Base-by-base conservation (phyloP, 495 filamentous ascomycete genomes). In the Trichocladium antarcticum region DNA sequence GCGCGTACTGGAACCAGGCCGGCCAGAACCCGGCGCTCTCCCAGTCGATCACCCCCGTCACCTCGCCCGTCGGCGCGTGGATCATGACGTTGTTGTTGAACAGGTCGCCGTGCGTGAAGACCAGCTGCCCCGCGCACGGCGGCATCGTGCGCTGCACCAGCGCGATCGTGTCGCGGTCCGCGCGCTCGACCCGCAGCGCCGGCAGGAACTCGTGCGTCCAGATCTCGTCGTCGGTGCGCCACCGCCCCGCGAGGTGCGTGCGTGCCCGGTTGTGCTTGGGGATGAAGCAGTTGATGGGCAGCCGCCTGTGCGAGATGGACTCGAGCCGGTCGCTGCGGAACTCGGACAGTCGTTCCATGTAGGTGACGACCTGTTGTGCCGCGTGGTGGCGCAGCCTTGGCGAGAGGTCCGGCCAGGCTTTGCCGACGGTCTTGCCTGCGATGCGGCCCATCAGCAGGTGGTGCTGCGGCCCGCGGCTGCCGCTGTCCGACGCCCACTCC, bases 21-120 rank as follows among this genome's bases (percentile, higher is more conserved):
- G 50, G 50, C 43, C 44, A 53, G 38, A 24, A 53, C 6, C 50
- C 50, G 11, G 29, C 37, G 5, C 19, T 42, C 44, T 53, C 44
- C 50, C 50, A 53, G 44, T 53, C 50, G 17, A 53, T 53, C 17
- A 53, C 29, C 10, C 10, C 50, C 19, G 50, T 42, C n/a, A 53
- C 20, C 2, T 5, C 7, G 5, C 3, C 50, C 28, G 8, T 14
- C 1, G 1, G 1, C 6, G 29, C 19, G 14, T 37, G 28, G 12
- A 53, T 44, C 37, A 53, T 47, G 29, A 53, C 8, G 32, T 53
- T 53, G n/a, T 44, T 44, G 9, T 31, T 14, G 44, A 24, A 53
- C 11, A 53, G 37, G 28, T 53, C 50, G 17, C 44, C 28, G 21
- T 53, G 50, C 4, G 42, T 47, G 2, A 53, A 11, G 0, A n/a